Evolutionary conservation across 2,329 filamentous ascomycete species (phyloP), one percentile per base, ranked within the genome.

Genomic region (Tolypocladium inflatum): DNA sequence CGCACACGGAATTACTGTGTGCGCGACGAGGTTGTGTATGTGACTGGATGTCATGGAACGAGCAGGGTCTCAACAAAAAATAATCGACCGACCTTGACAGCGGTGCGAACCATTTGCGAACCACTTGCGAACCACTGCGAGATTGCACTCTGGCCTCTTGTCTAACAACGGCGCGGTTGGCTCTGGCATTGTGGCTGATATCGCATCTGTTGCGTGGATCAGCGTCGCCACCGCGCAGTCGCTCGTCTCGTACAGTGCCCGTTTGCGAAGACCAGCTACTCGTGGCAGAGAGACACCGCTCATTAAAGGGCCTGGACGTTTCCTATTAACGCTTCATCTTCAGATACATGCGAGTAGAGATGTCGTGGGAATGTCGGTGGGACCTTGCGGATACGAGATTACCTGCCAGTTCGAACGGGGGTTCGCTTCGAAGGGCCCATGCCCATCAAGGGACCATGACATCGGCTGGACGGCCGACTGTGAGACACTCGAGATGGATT

Each of bases 1-100:
- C 54, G 53, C 35, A 48, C 56, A 54, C 56, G 51, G 39, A 58
- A 35, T 58, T 54, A 58, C 48, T 55, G 58, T 57, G 56, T 54
- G 56, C 21, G 53, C 26, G 42, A 39, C 54, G 43, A 35, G 35
- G 42, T 26, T 13, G 39, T 38, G 5, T 35, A 50, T 58, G 56
- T 21, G 30, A 45, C 6, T 19, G 13, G 26, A n/a, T 50, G 17
- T 33, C 45, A 30, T 35, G 30, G 45, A n/a, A 55, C 19, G 17
- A 33, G 13, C 39, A 33, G n/a, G 19, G 42, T 48, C 54, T 39
- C 41, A 48, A 37, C 26, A 38, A 30, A 43, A 33, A 38, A 21
- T 5, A 21, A 45, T 26, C 11, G 21, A 23, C 42, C 9, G 13
- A 45, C 21, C 8, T n/a, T n/a, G n/a, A n/a, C n/a, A n/a, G n/a